Evolutionary conservation across 352 stramenopile genomes (phyloP).

Genomic region (Phytophthora ohioensis): DNA sequence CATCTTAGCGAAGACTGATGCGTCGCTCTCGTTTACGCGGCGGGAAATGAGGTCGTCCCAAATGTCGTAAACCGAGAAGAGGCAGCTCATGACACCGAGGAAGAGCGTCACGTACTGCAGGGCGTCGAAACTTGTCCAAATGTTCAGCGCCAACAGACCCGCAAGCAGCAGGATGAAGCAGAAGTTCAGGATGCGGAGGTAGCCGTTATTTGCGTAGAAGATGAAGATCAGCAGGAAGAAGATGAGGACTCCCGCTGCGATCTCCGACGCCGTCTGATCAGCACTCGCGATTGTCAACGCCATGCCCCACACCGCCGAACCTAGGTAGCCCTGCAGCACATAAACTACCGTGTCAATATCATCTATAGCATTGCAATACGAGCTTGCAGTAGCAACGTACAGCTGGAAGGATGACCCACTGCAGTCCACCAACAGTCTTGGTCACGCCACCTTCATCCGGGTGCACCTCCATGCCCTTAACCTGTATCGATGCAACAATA

Average conservation of each 20-base stretch:
- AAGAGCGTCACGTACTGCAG: constrained; percentile 91
- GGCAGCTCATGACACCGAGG: constrained; percentile 91
- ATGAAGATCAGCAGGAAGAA: constrained; percentile 90
- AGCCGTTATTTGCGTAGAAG: constrained; percentile 89
- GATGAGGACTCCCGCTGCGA: constrained; percentile 85
- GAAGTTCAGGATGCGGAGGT: constrained; percentile 85
- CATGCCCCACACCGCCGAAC: constrained; percentile 90
- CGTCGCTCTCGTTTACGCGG: constrained; percentile 89
- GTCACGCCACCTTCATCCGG: constrained; percentile 90
- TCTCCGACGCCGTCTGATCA: constrained; percentile 62
- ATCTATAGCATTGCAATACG: not conserved
- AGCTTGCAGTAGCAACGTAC: constrained; percentile 38
- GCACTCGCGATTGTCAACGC: constrained; percentile 81
- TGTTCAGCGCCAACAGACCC: constrained; percentile 76
- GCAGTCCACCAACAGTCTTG: constrained; percentile 75
- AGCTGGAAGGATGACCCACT: constrained; percentile 80
- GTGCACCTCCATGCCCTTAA: constrained; percentile 91
- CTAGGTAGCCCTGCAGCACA: constrained; percentile 75
- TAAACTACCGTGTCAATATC: constrained; percentile 1
- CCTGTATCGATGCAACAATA: constrained; percentile 42
- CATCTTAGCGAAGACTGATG: constrained; percentile 90
- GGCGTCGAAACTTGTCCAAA: constrained; percentile 67
- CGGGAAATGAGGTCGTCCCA: constrained; percentile 92
- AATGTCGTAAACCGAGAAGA: constrained; percentile 93
- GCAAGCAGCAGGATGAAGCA: constrained; percentile 88